Evolutionary conservation across 2,329 filamentous ascomycete species (phyloP), one percentile per base, ranked within the genome.

Genomic region (Coniochaeta sp.): DNA sequence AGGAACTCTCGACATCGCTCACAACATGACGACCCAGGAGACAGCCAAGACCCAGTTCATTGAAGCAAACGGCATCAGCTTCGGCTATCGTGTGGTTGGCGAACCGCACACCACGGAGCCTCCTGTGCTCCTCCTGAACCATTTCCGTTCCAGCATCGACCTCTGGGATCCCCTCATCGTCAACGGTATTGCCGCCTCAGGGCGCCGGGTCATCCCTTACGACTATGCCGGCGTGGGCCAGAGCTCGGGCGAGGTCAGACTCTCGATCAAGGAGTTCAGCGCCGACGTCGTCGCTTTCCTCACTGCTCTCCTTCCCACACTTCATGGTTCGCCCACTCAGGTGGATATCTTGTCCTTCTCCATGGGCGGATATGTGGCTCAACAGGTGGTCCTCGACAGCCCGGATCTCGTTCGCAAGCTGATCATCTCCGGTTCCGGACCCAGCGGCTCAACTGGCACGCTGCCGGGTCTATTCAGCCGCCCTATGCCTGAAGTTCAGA

Each of bases 321-420:
- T 51, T 14, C 38, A 24, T 12, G 33, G 33, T 14, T 40, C 16
- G 22, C 28, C 31, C 7, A 50, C 33, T 6, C 18, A 46, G 16
- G 48, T 50, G 10, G 51, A 53, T 31, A 28, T 53, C 16, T 35
- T 53, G 16, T 47, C 47, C n/a, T 53, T 53, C 51, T 53, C 51
- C 14, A 48, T 53, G 18, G 51, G 51, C 27, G 51, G 51, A 26
- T 42, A 46, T 35, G 38, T 53, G 16, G 40, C 51, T 3, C 51
- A 53, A 35, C 51, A 50, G n/a, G 9, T 50, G 20, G 48, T 45
- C 38, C 35, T 53, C 14, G 38, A 42, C 35, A 33, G 20, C n/a
- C 51, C 47, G 35, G 35, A 47, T 20, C 38, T 51, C 10, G 35
- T 50, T 35, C n/a, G 38, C 14, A 53, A 53, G 47, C 35, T 46